These are phyloP conservation scores for Kalaharituber pfeilii DNA, from an alignment of 2,329 filamentous ascomycete genomes.

Conservation along the genomic window DNA sequence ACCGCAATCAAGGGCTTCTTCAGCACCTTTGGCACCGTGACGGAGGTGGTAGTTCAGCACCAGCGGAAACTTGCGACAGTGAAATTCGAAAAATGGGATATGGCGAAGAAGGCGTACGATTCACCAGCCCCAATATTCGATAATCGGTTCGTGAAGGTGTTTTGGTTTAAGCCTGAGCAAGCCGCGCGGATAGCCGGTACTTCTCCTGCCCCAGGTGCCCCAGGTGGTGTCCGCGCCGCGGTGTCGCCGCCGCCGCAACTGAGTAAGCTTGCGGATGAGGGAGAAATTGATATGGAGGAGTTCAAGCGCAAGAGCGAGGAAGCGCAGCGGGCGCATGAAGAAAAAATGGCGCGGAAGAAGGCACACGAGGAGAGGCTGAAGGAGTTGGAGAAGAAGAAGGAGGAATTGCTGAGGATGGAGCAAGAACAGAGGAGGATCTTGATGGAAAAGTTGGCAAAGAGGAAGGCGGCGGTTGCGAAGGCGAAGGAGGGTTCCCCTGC, in stretches of 20 bases:
- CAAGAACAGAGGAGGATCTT: slow-evolving; percentile 47
- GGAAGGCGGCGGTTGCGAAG: slow-evolving; percentile 26
- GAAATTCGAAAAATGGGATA: slow-evolving; percentile 47
- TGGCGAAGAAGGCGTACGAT: slow-evolving; percentile 52
- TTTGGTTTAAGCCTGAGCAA: slow-evolving; percentile 46
- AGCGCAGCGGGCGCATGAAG: slow-evolving; percentile 50
- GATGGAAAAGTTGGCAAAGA: slow-evolving; percentile 44
- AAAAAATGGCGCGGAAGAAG: slow-evolving; percentile 43
- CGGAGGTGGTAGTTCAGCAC: slow-evolving; percentile 46
- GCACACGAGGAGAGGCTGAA: slow-evolving; percentile 45
- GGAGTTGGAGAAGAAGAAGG: slow-evolving; percentile 47
- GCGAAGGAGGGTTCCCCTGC: slow-evolving; percentile 14
- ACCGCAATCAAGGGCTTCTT: slow-evolving; percentile 52
- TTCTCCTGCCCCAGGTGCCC: slow-evolving; percentile 19
- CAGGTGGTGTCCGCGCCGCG: slow-evolving; percentile 5
- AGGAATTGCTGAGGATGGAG: slow-evolving; percentile 44
- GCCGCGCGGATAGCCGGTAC: slow-evolving; percentile 21
- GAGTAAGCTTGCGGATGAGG: slow-evolving; percentile 25
- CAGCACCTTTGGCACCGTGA: slow-evolving; percentile 49
- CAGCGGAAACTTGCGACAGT: slow-evolving; percentile 52
- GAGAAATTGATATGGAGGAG: slow-evolving; percentile 51
- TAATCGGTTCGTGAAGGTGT: slow-evolving; percentile 72
- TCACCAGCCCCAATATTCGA: slow-evolving; percentile 70
- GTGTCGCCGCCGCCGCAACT: slow-evolving; percentile 7
- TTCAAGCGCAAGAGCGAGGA: slow-evolving; percentile 52